Conservation (phyloP, 2,329 filamentous ascomycete species). For the Echinosphaeria canescens region DNA sequence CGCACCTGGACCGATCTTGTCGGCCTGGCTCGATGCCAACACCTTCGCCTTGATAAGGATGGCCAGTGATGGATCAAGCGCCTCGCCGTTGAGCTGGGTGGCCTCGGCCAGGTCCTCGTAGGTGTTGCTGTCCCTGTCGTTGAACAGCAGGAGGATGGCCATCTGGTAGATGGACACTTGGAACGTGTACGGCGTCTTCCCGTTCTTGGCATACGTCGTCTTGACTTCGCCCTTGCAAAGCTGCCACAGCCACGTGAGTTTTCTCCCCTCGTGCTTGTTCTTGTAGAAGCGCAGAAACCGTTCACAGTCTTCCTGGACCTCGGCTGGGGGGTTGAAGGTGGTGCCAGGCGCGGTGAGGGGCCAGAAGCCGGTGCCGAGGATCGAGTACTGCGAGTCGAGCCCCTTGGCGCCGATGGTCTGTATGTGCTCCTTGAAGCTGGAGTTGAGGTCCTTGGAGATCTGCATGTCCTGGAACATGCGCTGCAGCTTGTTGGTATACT, state of each 20-base stretch:
- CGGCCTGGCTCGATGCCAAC: constrained; percentile 40
- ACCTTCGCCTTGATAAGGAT: constrained; percentile 92
- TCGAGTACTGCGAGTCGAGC: constrained; percentile 75
- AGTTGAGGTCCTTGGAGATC: constrained; percentile 93
- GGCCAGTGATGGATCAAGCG: constrained; percentile 65
- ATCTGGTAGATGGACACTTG: constrained; percentile 97
- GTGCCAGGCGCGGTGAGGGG: constrained; percentile 73
- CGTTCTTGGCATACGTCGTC: constrained; percentile 74
- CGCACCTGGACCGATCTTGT: constrained; percentile 60
- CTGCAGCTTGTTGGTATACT: constrained; percentile 98
- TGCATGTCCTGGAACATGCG: constrained; percentile 99
- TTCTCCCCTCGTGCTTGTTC: constrained; percentile 89
- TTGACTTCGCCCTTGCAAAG: constrained; percentile 94
- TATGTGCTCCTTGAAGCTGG: constrained; percentile 61
- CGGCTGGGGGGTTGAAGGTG: constrained; percentile 67
- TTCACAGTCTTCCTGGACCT: constrained; percentile 73
- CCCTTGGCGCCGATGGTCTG: constrained; percentile 45
- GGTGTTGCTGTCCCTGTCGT: constrained; percentile 64
- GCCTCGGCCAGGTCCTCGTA: constrained; percentile 76
- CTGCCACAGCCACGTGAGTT: constrained; percentile 96
- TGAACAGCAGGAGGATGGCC: constrained; percentile 87
- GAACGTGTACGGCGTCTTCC: constrained; percentile 87
- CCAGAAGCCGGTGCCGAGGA: constrained; percentile 95
- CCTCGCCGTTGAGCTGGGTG: constrained; percentile 61
- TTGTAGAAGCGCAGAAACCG: constrained; percentile 84